Percentiles rank a stretch among this genome's conserved stretches.
Evolutionary conservation across 768 basidiomycete genomes (phyloP).

Genomic region (Psilocybe tampanensis): DNA sequence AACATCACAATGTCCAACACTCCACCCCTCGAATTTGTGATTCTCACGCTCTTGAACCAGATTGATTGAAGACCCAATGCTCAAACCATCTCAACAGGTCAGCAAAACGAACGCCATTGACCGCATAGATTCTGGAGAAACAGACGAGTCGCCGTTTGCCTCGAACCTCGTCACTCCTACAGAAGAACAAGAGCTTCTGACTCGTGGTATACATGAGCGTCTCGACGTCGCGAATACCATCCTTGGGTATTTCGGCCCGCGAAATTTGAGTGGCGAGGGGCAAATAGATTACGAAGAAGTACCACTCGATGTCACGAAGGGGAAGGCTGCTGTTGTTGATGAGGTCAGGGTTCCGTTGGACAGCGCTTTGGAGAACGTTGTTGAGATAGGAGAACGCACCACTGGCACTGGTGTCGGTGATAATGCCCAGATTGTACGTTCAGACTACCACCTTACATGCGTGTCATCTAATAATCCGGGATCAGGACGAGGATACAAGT

Average conservation of each 20-base stretch:
- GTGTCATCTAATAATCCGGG: background rate
- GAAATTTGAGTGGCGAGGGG: constrained; percentile 1
- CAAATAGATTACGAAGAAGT: background rate
- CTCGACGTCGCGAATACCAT: constrained; percentile 17
- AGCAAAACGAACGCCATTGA: background rate
- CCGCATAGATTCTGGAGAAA: constrained; percentile 34
- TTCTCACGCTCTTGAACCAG: background rate
- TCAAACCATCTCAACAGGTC: background rate
- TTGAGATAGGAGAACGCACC: background rate
- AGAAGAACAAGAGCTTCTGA: constrained; percentile 30
- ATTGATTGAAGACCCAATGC: too few species aligned
- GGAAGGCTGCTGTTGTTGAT: background rate
- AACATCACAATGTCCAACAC: background rate
- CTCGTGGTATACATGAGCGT: constrained; percentile 22
- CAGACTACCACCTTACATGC: background rate
- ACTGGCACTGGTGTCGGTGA: too few species aligned
- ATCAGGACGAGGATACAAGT: background rate
- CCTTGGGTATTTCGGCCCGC: constrained; percentile 18
- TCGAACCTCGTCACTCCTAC: constrained; percentile 44
- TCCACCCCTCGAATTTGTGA: background rate
- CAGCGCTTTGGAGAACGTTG: background rate
- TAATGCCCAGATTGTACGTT: background rate
- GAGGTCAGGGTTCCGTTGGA: background rate
- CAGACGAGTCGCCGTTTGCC: constrained; percentile 44
- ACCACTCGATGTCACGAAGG: background rate